Evolutionary conservation across 1,284 basidiomycete genomes (phyloP), one percentile per base, ranked within the genome.

Genomic region (Sporisorium graminicola): DNA sequence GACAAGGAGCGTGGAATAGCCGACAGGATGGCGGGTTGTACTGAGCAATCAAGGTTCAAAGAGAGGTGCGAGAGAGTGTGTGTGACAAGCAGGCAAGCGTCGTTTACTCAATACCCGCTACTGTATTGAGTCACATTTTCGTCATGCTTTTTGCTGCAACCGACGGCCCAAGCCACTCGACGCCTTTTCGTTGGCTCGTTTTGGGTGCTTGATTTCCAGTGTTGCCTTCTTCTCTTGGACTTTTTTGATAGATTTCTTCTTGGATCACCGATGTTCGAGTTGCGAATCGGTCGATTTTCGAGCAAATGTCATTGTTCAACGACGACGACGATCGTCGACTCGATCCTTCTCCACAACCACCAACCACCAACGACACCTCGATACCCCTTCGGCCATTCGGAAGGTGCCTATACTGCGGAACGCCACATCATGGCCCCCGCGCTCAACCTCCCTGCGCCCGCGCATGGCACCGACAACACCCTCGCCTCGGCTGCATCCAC

Each of bases 391-490:
- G n/a, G n/a, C n/a, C n/a, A n/a, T n/a, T n/a, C n/a, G n/a, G 10
- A 52, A 6, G 35, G 14, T 13, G 10, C 35, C 14, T 8, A n/a
- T 3, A 16, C 18, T 13, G 26, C 37, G 4, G 14, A 18, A 18
- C 60, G 37, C 22, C 50, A 50, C 52, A 50, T 13, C n/a, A 77
- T 77, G 74, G 62, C 74, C n/a, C 70, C 74, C 42, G 67, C 61
- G 49, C 77, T 82, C 68, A 72, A 78, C 22, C 79, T 82, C 27
- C 81, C 82, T 10, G 69, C 80, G 46, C 81, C 82, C 9, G 58
- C 70, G 31, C 74, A 79, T 22, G 78, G 77, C 55, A 70, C 68
- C 0, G 70, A 70, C 57, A 66, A 69, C 29, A 69, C 74, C 3
- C 62, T 70, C 20, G 63, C 65, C 6, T 63, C 75, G 4, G 20